Percentiles rank a stretch among this genome's conserved stretches.
These are phyloP conservation scores for Candida sithepensis DNA, from an alignment of 805 yeast species.

Conservation along the genomic window DNA sequence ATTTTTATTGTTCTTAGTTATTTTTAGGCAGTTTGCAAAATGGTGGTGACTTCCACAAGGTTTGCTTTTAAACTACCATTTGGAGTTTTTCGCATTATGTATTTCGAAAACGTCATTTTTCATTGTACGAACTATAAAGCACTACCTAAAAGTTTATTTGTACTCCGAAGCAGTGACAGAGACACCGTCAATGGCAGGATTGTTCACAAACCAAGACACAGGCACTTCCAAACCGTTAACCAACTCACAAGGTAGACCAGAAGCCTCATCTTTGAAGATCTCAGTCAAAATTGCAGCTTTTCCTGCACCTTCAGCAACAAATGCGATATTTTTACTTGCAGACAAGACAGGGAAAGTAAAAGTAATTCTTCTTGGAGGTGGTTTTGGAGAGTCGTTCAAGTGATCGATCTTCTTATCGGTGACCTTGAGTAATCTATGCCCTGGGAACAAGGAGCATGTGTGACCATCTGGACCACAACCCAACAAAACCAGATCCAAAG, in stretches of 20 bases:
- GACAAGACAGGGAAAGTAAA: constrained; percentile 75
- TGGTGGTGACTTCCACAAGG: no score
- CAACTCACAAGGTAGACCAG: constrained; percentile 63
- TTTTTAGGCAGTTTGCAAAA: no score
- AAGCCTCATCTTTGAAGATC: constrained; percentile 51
- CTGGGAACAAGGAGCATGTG: constrained; percentile 90
- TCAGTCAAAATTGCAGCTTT: constrained; percentile 70
- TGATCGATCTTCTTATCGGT: constrained; percentile 49
- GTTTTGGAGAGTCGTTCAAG: constrained; percentile 84
- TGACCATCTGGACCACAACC: constrained; percentile 98
- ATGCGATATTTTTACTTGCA: constrained; percentile 54
- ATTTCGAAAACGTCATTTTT: no score
- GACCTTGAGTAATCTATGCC: constrained; percentile 64
- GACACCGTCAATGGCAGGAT: constrained; percentile 70
- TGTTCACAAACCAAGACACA: constrained; percentile 81
- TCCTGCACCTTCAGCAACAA: constrained; percentile 87
- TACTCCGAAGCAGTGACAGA: constrained; percentile 18
- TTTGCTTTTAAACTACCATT: no score
- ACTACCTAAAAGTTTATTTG: no score
- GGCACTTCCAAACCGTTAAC: constrained; percentile 60
- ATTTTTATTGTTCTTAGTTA: no score
- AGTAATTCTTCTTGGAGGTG: constrained; percentile 90
- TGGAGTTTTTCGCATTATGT: no score
- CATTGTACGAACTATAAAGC: not conserved
- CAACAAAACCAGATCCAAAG: constrained; percentile 64